Percentiles rank a stretch among this genome's conserved stretches.
Evolutionary conservation across 768 basidiomycete species (phyloP).

Genomic region (Calocybe gangraenosa): DNA sequence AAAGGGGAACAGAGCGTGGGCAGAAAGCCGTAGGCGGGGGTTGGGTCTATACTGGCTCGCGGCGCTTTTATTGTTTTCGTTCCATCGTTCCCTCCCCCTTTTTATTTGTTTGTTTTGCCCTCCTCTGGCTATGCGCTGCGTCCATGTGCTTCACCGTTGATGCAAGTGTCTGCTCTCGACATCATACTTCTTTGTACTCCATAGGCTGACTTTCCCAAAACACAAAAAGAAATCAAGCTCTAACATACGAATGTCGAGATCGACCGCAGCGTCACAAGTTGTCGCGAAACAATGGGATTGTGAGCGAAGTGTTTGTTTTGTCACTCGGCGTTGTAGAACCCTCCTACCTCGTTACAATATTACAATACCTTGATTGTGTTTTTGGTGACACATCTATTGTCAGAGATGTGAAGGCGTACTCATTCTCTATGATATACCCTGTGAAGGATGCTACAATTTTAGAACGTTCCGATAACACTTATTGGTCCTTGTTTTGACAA

Average conservation of each 20-base stretch:
- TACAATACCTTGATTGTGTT: neutral
- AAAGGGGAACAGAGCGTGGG: slow-evolving; percentile 53
- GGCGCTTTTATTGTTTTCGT: too few relatives aligned
- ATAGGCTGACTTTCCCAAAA: neutral
- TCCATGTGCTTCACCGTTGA: neutral
- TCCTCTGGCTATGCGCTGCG: neutral
- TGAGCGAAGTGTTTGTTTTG: neutral
- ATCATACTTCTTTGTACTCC: neutral
- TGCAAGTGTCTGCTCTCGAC: neutral
- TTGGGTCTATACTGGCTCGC: too few relatives aligned
- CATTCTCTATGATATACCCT: neutral
- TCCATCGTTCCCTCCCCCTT: neutral
- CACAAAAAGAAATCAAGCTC: too few relatives aligned
- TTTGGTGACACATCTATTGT: neutral
- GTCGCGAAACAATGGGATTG: neutral
- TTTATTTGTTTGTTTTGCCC: neutral
- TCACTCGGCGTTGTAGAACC: neutral
- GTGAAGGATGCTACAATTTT: neutral
- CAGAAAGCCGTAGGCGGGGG: slow-evolving; percentile 60
- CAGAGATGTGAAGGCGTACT: neutral
- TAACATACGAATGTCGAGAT: neutral
- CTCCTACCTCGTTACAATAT: neutral
- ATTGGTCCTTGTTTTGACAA: too few relatives aligned
- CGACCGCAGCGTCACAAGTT: neutral
- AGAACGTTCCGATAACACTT: neutral